Conservation (phyloP, 2,329 filamentous ascomycete species). For the Exophiala viscosa region DNA sequence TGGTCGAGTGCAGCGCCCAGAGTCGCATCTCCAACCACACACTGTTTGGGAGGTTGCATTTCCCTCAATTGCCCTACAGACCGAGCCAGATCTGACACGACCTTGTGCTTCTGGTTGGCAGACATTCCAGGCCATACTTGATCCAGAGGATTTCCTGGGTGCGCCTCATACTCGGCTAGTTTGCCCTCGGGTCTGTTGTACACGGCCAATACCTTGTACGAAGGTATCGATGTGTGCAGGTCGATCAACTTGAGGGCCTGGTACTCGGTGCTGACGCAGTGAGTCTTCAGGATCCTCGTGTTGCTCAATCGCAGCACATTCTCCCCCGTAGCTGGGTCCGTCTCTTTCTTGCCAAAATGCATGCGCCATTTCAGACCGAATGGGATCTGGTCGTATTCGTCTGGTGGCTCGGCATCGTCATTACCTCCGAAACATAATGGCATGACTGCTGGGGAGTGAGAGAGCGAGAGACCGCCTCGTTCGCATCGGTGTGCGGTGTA, state of each 20-base stretch:
- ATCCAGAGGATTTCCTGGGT: slow-evolving; percentile 24
- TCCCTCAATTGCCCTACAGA: slow-evolving; percentile 29
- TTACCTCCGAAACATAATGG: slow-evolving; percentile 21
- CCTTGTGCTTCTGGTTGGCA: slow-evolving; percentile 26
- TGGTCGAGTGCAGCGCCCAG: slow-evolving; percentile 28
- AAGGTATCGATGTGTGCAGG: slow-evolving; percentile 25
- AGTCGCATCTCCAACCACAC: slow-evolving; percentile 27
- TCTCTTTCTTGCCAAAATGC: slow-evolving; percentile 25
- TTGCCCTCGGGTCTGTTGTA: slow-evolving; percentile 28
- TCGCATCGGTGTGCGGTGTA: not conserved
- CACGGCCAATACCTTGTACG: slow-evolving; percentile 25
- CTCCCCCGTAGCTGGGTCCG: slow-evolving; percentile 23
- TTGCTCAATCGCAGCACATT: slow-evolving; percentile 24
- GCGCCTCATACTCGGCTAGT: slow-evolving; percentile 27
- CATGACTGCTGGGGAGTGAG: slow-evolving; percentile 14
- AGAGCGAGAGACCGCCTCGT: no score
- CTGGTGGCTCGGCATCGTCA: slow-evolving; percentile 21
- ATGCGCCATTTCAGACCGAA: slow-evolving; percentile 26
- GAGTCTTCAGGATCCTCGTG: slow-evolving; percentile 25
- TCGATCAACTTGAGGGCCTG: slow-evolving; percentile 27
- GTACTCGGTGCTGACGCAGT: slow-evolving; percentile 27
- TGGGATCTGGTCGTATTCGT: slow-evolving; percentile 27
- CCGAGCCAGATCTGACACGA: slow-evolving; percentile 25
- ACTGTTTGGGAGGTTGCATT: slow-evolving; percentile 28
- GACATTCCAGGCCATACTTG: slow-evolving; percentile 21